Evolutionary conservation across 768 basidiomycete genomes (phyloP), one percentile per base, ranked within the genome.

Genomic region (Kwoniella europaea): DNA sequence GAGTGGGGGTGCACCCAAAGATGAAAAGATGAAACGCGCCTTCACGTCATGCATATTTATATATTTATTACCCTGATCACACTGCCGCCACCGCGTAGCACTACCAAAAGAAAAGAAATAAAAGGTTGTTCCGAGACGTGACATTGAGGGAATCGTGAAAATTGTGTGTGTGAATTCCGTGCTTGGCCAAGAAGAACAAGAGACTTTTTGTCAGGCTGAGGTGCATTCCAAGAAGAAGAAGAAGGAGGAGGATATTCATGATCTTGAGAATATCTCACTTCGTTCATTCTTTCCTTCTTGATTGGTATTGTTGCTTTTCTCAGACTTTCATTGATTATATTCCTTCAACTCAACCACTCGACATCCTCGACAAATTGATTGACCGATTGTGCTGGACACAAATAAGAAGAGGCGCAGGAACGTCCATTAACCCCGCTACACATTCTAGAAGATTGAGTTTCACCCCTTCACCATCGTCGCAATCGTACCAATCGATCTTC

Each of bases 391-490:
- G 18, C 46, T 50, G 46, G 12, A 50, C 46, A 50, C 18, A 50
- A 50, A 18, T 15, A 18, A 10, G 24, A 41, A 58, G 27, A 58
- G 57, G 27, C 57, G 57, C 57, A 58, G 57, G 35, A 58, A 58
- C 57, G 57, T 58, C 57, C 12, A 46, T 16, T 46, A 2, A 10
- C 16, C 44, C 44, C 44, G 27, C 27, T 27, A 27, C 27, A 27
- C 27, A 27, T 27, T 3, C 27, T 46, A 46, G 44, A 50, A 13
- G 46, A 50, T 35, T 35, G 18, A 50, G 46, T 50, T 50, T 50
- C 46, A 50, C 46, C 18, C 13, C 46, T 50, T 18, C 12, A 50
- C 18, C 46, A 9, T 35, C 35, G 35, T 35, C 35, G 35, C 35
- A 35, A 35, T 29, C 10, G 4, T 18, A 5, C 4, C 44, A 46